Evolutionary conservation across 148 eudicot genomes (phyloP), one percentile per base, ranked within the genome.

Genomic region (Silene conica): DNA sequence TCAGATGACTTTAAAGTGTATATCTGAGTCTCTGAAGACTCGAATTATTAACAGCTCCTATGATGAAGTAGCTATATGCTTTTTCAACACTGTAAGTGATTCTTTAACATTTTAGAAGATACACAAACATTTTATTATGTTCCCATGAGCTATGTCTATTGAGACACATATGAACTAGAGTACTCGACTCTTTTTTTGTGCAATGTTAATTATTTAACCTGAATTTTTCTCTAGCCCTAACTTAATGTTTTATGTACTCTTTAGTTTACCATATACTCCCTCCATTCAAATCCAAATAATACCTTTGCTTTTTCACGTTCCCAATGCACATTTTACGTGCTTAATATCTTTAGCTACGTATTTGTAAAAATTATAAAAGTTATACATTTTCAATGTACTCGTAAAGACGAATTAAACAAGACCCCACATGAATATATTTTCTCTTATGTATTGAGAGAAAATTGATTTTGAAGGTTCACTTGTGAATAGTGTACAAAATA

Each of bases 1-100:
- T 83, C 88, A 92, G 54, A 78, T 86, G 76, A 85, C 89, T 78
- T 69, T 89, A 55, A 87, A 85, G 74, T 89, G 93, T 74, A 90
- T 95, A 61, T 86, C 92, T 28, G 86, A 87, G 74, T 80, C 96
- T 20, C 67, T 95, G 84, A 95, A 86, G 89, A 87, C 86, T 67
- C 93, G 87, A 80, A 95, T 92, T 58, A 95, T 95, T 59, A 95
- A 86, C 79, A 86, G 85, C 72, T 89, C 97, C 61, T 83, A 95
- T 69, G 98, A 92, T 69, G 98, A 95, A 85, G 87, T 95, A 78
- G 85, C 92, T 28, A 81, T 95, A 58, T 92, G 97, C 81, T 95
- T 95, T 86, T 95, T 88, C 80, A 95, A 95, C 79, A 90, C 98
- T 63, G 98, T 94, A 86, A 86, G 93, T 68, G 73, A 64, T 38